Conservation (phyloP, 495 filamentous ascomycete species). For the Penicillium ucsense region DNA sequence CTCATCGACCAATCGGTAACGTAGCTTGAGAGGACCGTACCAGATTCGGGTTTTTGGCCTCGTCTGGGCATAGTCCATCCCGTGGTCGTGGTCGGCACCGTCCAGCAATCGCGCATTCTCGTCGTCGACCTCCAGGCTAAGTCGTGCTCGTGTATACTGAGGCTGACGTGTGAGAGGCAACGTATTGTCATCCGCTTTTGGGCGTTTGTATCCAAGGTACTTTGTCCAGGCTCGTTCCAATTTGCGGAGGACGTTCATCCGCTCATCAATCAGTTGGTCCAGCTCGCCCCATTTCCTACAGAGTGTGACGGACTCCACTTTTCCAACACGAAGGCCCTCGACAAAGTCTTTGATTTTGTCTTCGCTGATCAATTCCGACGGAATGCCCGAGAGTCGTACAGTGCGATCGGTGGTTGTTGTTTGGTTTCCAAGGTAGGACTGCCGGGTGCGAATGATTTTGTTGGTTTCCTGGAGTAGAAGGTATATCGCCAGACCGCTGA, state of each 20-base stretch:
- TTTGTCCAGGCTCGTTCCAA: slow-evolving; percentile 83
- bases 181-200: slow-evolving; percentile 37
- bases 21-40: slow-evolving; percentile 68
- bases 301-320: slow-evolving; percentile 79
- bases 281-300: slow-evolving; percentile 83
- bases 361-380: slow-evolving; percentile 67
- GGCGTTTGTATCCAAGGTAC: slow-evolving; percentile 45
- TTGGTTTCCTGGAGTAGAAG: slow-evolving; percentile 72
- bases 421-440: slow-evolving; percentile 86
- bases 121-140: slow-evolving; percentile 30
- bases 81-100: slow-evolving; percentile 24
- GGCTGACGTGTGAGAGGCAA: slow-evolving; percentile 44
- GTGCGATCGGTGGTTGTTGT: slow-evolving; percentile 92
- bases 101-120: slow-evolving; percentile 46
- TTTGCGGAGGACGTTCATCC: slow-evolving; percentile 54
- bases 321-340: slow-evolving; percentile 82
- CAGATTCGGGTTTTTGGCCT: slow-evolving; percentile 68
- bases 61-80: slow-evolving; percentile 28
- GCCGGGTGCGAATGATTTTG: slow-evolving; percentile 72
- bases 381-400: slow-evolving; percentile 83
- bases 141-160: slow-evolving; percentile 19
- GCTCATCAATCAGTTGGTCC: slow-evolving; percentile 62
- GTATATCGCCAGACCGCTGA: slow-evolving; percentile 73
- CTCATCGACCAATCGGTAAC: slow-evolving; percentile 68
- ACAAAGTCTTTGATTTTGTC: slow-evolving; percentile 78